Evolutionary conservation across 2,329 filamentous ascomycete species (phyloP).

Genomic region (Trichoderma sp.): DNA sequence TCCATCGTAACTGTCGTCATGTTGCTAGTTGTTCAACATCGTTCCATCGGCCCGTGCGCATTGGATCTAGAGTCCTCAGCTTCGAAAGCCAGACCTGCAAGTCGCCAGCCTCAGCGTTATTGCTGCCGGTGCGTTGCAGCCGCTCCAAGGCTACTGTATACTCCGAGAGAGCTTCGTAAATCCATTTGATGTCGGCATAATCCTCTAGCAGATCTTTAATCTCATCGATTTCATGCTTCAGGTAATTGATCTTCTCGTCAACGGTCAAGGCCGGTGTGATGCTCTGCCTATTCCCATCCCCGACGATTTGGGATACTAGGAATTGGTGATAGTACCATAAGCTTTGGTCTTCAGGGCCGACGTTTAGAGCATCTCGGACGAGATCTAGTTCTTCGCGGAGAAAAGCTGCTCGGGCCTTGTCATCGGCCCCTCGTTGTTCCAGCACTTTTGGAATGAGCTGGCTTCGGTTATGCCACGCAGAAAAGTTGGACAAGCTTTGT

Average conservation of each 20-base stretch:
- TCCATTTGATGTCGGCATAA: constrained; percentile 68
- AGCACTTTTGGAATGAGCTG: constrained; percentile 77
- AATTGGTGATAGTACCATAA: constrained; percentile 97
- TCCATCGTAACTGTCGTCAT: not conserved
- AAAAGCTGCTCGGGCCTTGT: constrained; percentile 61
- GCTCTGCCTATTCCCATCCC: constrained; percentile 36
- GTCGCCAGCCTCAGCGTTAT: constrained; percentile 43
- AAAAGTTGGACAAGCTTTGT: constrained; percentile 89
- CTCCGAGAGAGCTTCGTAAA: constrained; percentile 81
- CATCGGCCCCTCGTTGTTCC: constrained; percentile 63
- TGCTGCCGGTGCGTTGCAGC: constrained; percentile 48
- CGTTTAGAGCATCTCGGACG: constrained; percentile 75
- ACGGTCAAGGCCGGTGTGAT: constrained; percentile 46
- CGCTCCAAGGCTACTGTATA: constrained; percentile 60
- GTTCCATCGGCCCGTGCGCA: constrained; percentile 71
- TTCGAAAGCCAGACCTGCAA: constrained; percentile 59
- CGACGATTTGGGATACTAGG: constrained; percentile 63
- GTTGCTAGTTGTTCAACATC: constrained; percentile 40
- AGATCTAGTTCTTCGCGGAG: constrained; percentile 75
- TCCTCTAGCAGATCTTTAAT: constrained; percentile 64
- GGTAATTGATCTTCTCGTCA: constrained; percentile 61
- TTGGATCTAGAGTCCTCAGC: constrained; percentile 67
- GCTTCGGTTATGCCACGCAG: constrained; percentile 90
- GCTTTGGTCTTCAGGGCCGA: constrained; percentile 90
- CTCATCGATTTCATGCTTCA: constrained; percentile 68